Base-by-base conservation (phyloP, 2,329 filamentous ascomycete species). In the Pseudovirgaria hyperparasitica region DNA sequence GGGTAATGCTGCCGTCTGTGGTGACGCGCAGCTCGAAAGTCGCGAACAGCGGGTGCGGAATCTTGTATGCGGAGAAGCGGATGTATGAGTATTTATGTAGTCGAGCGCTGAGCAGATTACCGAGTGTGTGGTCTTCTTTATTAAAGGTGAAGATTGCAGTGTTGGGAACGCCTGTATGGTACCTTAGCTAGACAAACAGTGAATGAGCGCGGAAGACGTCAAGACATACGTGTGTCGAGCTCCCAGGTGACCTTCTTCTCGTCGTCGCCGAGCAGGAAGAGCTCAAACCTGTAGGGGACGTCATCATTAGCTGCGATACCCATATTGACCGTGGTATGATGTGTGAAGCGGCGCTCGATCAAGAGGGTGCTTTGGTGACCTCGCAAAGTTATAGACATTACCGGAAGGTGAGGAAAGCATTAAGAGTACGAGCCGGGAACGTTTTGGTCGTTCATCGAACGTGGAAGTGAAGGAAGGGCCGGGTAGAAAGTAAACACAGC, bases 71-170 rank as follows among this genome's bases (percentile, higher is more conserved):
- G 33, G 86, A 76, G 67, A 96, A 92, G 43, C 79, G 64, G 42
- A 98, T 80, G 50, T 92, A 77, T 11, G 74, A 70, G 45, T 82
- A 79, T 52, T 81, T 76, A 60, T 90, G 76, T 31, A 98, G 77
- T 45, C 87, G 82, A 46, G 82, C 76, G 25, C 79, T 72, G 30
- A 98, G 69, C 30, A 98, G 68, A 55, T 98, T 94, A 43, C 78
- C 90, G 15, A 98, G 71, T 1, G 87, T 94, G 59, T 94, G 87
- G 45, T 98, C 90, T 55, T 98, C 90, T 57, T 94, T 96, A 58
- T 84, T 82, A 58, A 98, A 76, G 32, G 82, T 75, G 62, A 98
- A 98, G 57, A 94, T 81, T 7, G 84, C 81, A n/a, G 82, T 85
- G 52, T 93, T 92, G 13, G 87, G 82, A 51, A 92, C 85, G 48